Conservation (phyloP, 2,329 filamentous ascomycete species). For the Akanthomyces lecanii region DNA sequence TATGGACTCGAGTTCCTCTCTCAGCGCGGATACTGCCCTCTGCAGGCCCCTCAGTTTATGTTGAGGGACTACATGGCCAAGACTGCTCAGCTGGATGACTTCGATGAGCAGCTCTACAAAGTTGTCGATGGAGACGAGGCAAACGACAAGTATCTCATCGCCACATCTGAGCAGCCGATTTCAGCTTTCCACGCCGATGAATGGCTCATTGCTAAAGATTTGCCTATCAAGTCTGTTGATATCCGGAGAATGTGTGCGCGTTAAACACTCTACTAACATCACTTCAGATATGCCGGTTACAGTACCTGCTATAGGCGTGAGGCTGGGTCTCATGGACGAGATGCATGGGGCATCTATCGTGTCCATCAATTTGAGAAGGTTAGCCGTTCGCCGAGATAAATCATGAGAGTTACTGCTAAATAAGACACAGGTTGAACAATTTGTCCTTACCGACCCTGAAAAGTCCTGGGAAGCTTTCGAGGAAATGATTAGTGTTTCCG, state of each 20-base stretch:
- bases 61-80: slow-evolving; percentile 94
- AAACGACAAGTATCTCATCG: slow-evolving; percentile 76
- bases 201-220: slow-evolving; percentile 79
- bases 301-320: slow-evolving; percentile 95
- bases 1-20: slow-evolving; percentile 89
- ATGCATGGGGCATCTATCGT: slow-evolving; percentile 97
- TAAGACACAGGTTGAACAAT: slow-evolving; percentile 60
- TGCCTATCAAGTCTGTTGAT: slow-evolving; percentile 70
- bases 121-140: slow-evolving; percentile 82
- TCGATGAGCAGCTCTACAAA: slow-evolving; percentile 98
- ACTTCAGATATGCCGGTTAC: slow-evolving; percentile 80
- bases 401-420: neutral
- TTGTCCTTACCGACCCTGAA: slow-evolving; percentile 76
- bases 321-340: slow-evolving; percentile 77
- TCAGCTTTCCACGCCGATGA: slow-evolving; percentile 90
- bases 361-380: slow-evolving; percentile 98
- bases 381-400: slow-evolving; percentile 10
- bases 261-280: neutral
- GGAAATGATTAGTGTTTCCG: slow-evolving; percentile 82
- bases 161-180: slow-evolving; percentile 91
- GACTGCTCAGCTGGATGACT: slow-evolving; percentile 94
- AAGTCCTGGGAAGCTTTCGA: slow-evolving; percentile 93
- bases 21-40: slow-evolving; percentile 73
- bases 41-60: slow-evolving; percentile 93
- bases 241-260: neutral